These are phyloP conservation scores for Botrytis fragariae DNA, from an alignment of 2,329 filamentous ascomycete species.

Conservation along the genomic window DNA sequence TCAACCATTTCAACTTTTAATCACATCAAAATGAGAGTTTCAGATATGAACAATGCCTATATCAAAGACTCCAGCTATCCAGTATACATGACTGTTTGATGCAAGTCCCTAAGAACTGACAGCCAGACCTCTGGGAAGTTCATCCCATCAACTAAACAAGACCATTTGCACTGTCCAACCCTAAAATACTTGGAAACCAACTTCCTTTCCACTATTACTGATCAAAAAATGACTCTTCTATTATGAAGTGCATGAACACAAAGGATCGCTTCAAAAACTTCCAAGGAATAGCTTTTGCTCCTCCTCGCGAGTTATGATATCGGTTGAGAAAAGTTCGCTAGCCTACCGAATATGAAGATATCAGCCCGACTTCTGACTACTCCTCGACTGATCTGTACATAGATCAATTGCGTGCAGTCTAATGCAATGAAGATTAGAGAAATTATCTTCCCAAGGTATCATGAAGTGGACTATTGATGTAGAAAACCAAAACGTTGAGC, in stretches of 20 bases:
- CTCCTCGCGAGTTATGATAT: neutral
- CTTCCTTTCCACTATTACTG: neutral
- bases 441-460: accelerated
- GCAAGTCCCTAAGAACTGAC: neutral
- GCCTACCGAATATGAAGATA: neutral
- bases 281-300: neutral
- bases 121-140: neutral
- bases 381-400: accelerated
- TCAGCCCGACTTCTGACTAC: accelerated
- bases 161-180: accelerated
- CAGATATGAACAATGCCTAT: neutral
- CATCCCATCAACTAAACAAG: neutral
- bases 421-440: neutral
- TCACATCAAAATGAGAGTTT: neutral
- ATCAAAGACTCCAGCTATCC: neutral
- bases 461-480: neutral
- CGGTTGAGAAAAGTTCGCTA: neutral
- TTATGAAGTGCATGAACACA: neutral
- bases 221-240: neutral
- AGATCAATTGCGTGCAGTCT: neutral
- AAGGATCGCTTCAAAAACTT: no score
- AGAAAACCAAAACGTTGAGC: neutral
- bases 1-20: neutral
- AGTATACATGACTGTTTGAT: neutral
- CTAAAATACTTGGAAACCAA: accelerated